Conservation (phyloP, 345 rosid species). For the Turritis glabra region DNA sequence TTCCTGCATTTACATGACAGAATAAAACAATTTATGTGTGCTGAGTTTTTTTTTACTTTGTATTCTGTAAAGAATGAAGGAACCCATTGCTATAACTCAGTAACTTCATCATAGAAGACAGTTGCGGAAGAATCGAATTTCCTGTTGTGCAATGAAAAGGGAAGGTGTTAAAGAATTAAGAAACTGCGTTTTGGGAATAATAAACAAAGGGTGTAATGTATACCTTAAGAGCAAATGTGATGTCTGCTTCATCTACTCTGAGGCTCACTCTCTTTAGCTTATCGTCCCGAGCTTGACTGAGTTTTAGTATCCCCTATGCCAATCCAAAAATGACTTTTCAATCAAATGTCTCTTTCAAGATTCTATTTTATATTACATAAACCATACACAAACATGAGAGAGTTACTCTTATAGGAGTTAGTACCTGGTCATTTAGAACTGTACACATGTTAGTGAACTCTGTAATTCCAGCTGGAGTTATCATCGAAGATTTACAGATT, state of each 20-base stretch:
- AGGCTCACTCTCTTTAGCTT: slow-evolving; percentile 67
- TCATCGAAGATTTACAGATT: slow-evolving; percentile 65
- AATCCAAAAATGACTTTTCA: not conserved
- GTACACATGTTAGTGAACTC: slow-evolving; percentile 76
- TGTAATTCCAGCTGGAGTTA: slow-evolving; percentile 67
- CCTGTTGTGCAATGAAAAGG: slow-evolving; percentile 47
- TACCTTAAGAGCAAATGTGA: slow-evolving; percentile 84
- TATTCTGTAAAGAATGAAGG: slow-evolving; percentile 26
- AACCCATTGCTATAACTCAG: not conserved
- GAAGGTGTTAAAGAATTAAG: not conserved
- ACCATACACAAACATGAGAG: not conserved
- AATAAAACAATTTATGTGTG: slow-evolving; percentile 1
- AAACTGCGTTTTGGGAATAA: not conserved
- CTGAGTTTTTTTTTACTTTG: slow-evolving; percentile 8
- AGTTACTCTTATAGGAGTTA: not conserved
- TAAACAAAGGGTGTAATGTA: not conserved
- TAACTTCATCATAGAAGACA: slow-evolving; percentile 56
- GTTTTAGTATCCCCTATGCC: slow-evolving; percentile 70
- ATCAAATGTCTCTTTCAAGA: not conserved
- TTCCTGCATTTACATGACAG: no score
- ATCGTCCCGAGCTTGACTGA: slow-evolving; percentile 72
- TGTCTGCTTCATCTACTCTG: slow-evolving; percentile 73
- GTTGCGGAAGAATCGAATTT: slow-evolving; percentile 80
- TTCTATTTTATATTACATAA: not conserved
- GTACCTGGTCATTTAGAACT: slow-evolving; percentile 86